These are phyloP conservation scores for Phaeotremella skinneri DNA, from an alignment of 768 basidiomycete genomes.

Conservation along the genomic window DNA sequence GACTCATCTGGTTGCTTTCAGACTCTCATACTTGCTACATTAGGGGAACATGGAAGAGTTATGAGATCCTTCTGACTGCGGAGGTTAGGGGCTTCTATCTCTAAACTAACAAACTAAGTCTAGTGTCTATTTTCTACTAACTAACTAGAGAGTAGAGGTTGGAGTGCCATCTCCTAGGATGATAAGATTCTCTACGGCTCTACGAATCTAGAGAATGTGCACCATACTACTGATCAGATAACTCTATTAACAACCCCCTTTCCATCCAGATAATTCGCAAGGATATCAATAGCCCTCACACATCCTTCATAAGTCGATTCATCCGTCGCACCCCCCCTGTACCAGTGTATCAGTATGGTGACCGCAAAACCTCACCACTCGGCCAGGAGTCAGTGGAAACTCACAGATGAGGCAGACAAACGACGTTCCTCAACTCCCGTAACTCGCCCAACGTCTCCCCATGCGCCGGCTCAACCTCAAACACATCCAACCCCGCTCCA, in stretches of 20 bases:
- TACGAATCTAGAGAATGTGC: neutral
- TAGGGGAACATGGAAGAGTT: neutral
- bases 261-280: slow-evolving; percentile 41
- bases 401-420: slow-evolving; percentile 46
- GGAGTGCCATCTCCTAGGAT: no score
- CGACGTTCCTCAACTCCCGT: slow-evolving; percentile 36
- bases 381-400: slow-evolving; percentile 6
- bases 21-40: no score
- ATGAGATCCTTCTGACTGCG: no score
- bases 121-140: no score
- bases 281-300: slow-evolving; percentile 35
- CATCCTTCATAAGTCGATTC: slow-evolving; percentile 33
- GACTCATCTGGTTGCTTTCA: no score
- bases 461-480: slow-evolving; percentile 39
- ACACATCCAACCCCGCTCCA: slow-evolving; percentile 48
- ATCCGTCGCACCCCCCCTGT: slow-evolving; percentile 43
- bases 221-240: slow-evolving; percentile 12
- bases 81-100: no score
- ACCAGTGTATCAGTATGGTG: neutral
- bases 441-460: slow-evolving; percentile 37
- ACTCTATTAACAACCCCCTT: slow-evolving; percentile 34
- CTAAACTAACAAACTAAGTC: no score
- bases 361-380: neutral
- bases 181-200: neutral
- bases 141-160: no score